Evolutionary conservation across 179 eudicot genomes (phyloP), one percentile per base, ranked within the genome.

Genomic region (Amaranthus tricolor): DNA sequence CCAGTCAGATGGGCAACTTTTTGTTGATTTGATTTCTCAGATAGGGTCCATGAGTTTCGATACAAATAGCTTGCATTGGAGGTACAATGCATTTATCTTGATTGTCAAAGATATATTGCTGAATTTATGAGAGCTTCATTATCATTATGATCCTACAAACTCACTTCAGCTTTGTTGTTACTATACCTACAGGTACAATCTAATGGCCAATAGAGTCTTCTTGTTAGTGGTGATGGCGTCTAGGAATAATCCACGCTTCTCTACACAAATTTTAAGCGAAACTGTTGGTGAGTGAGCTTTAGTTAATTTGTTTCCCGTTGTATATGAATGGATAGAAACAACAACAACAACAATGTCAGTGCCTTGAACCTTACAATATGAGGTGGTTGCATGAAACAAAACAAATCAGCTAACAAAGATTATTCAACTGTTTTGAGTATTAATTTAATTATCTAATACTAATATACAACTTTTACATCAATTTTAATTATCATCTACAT

Each of bases 131-230:
- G 71, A 66, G 67, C 55, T 76, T 68, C 52, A 72, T 52, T 62
- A 52, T 12, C 10, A 15, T 73, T 47, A 71, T 72, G 77, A 52
- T 49, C 40, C 60, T 54, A 31, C 62, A 65, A 62, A 68, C 49
- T 62, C 75, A 67, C 76, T 15, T 45, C 44, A 15, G 43, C 50
- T 64, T 69, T 9, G 21, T 59, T 68, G 49, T 68, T 51, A 21
- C 72, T 56, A 52, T 68, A 13, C 72, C 77, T 86, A 74, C 84
- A 96, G 99, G 90, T 96, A 96, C 81, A 96, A 96, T 86, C 79
- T 96, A 84, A 93, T 96, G 99, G 99, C 99, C 72, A 96, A 96
- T 74, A 88, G 98, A 84, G 88, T 93, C 76, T 86, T 96, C 83
- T 85, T 96, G 70, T 79, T 96, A 84, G 78, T 96, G 89, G 97